These are phyloP conservation scores for Pigoraptor vietnamica DNA, from an alignment of 78 protist species.

Conservation along the genomic window DNA sequence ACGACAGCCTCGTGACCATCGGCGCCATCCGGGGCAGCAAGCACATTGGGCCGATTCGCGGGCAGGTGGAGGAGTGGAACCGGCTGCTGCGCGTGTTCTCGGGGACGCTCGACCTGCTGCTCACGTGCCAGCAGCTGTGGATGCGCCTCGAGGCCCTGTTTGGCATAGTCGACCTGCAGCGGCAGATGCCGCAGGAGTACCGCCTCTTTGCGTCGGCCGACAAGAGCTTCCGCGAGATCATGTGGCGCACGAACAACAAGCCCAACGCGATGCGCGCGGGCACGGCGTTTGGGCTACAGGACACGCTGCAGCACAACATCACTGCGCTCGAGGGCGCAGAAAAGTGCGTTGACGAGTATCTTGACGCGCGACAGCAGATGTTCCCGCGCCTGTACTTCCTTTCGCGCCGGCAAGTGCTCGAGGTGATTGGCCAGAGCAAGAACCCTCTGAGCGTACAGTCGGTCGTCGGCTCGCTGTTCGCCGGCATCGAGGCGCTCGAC, in stretches of 20 bases:
- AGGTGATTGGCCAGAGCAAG: slow-evolving; percentile 16
- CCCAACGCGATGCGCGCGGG: slow-evolving; percentile 40
- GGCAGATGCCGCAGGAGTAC: slow-evolving; percentile 65
- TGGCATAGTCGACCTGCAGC: slow-evolving; percentile 52
- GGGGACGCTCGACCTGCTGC: slow-evolving; percentile 75
- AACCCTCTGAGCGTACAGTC: slow-evolving; percentile 42
- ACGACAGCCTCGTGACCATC: slow-evolving; percentile 44
- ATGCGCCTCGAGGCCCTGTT: slow-evolving; percentile 70
- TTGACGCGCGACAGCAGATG: slow-evolving; percentile 51
- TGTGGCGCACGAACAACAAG: slow-evolving; percentile 25
- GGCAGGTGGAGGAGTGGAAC: slow-evolving; percentile 70
- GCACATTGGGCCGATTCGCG: slow-evolving; percentile 58
- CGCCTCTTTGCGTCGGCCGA: slow-evolving; percentile 54
- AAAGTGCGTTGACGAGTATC: slow-evolving; percentile 57
- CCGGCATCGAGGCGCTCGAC: neutral
- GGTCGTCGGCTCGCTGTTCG: slow-evolving; percentile 24
- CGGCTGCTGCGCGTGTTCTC: slow-evolving; percentile 27
- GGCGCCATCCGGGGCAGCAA: slow-evolving; percentile 65
- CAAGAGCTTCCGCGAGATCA: slow-evolving; percentile 51
- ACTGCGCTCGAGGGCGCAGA: slow-evolving; percentile 45
- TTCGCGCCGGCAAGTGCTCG: slow-evolving; percentile 34
- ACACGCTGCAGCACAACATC: slow-evolving; percentile 9
- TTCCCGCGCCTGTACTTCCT: slow-evolving; percentile 80
- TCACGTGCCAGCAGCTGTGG: slow-evolving; percentile 72
- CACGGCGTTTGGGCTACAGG: slow-evolving; percentile 26